Conservation (phyloP, 129 eudicot genomes). For the Dittrichia graveolens region DNA sequence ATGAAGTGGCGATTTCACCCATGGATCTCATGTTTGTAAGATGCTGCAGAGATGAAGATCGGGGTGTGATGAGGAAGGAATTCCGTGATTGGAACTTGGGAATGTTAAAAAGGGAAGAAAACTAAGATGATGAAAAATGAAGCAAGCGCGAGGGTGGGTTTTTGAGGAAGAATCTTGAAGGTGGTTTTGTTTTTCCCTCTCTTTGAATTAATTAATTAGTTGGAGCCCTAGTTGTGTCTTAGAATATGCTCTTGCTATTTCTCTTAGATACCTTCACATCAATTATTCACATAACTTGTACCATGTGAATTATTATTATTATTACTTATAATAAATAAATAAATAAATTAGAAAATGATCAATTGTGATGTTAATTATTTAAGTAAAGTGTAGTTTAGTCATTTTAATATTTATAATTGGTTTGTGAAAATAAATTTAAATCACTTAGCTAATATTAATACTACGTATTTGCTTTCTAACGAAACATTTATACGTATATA, state of each 20-base stretch:
- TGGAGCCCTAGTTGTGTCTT: no score
- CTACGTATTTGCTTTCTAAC: no score
- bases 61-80: no score
- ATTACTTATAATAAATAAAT: no score
- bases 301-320: conserved; percentile 6
- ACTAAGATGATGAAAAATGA: not conserved
- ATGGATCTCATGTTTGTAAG: conserved; percentile 27
- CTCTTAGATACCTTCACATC: conserved; percentile 36
- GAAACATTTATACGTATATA: no score
- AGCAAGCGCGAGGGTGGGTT: not conserved
- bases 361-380: not conserved
- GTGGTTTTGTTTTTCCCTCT: not conserved
- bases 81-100: not conserved
- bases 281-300: conserved; percentile 24
- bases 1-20: conserved; percentile 38
- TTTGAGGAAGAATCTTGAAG: conserved; percentile 15
- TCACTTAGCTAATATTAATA: no score
- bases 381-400: no score
- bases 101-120: not conserved
- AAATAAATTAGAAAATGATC: no score
- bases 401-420: no score
- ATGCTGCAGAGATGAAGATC: not conserved
- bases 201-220: conserved; percentile 6
- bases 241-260: conserved; percentile 33
- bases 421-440: no score